Evolutionary conservation across 2,329 filamentous ascomycete genomes (phyloP), one percentile per base, ranked within the genome.

Genomic region (Alternaria alternata): DNA sequence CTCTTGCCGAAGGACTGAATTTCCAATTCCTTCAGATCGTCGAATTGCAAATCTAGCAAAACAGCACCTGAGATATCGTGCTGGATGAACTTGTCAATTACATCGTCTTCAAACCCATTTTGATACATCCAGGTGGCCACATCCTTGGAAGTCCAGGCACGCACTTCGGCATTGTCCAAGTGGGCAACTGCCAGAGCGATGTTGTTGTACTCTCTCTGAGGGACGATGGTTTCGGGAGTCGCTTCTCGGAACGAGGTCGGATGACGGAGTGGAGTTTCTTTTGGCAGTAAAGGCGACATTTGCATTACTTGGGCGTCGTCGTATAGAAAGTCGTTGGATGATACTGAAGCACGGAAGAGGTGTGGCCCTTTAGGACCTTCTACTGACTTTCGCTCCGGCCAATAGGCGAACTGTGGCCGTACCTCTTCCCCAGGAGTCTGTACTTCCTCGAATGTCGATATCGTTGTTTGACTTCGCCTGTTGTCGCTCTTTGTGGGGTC

Each of bases 1-100:
- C 92, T 85, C 69, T 94, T 90, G 43, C 92, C 92, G 73, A 95
- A 94, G 1, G 92, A 94, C 61, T 86, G 84, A 57, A 95, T 94
- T 66, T 89, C 89, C 18, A 95, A 85, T 78, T 95, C 92, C 76
- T 90, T 90, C 57, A 95, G 81, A 70, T 95, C 94, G 65, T 96
- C 93, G 68, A 94, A 94, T 74, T 96, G 93, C 43, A 99, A 82
- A n/a, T 94, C 93, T 53, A 96, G 88, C 20, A 98, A 82, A 57
- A 98, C 92, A 5, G 88, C 85, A 14, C 94, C 94, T 26, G 90
- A 93, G 77, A 99, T 97, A 75, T 99, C 94, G 77, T 99, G 96
- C 71, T 91, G 87, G 63, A 94, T 86, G 72, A 99, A 97, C 69
- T 91, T 92, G 72, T 96, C 89, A 11, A 95, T 89, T 51, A 94